phyloP scores from a whole-genome alignment of 306 rosid species.

The Pyrus betulifolia region DNA sequence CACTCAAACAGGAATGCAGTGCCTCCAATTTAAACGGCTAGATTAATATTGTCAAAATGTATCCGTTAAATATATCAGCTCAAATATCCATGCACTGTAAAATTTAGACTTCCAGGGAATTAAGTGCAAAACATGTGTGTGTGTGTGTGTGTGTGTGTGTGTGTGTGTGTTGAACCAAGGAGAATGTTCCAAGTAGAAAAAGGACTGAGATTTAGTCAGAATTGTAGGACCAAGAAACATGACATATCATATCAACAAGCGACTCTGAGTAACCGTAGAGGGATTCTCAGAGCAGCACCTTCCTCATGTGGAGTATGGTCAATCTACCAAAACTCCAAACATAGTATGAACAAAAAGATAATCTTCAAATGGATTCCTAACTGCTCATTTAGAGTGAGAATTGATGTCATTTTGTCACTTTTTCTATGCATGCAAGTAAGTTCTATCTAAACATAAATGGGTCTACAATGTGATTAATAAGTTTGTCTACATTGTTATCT shows the following conservation, averaged over 20 bases:
- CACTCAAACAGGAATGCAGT: too few relatives aligned
- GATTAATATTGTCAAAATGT: too few relatives aligned
- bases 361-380: neutral
- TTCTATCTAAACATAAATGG: too few relatives aligned
- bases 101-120: too few relatives aligned
- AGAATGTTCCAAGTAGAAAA: neutral
- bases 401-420: too few relatives aligned
- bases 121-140: too few relatives aligned
- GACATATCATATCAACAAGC: neutral
- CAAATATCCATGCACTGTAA: too few relatives aligned
- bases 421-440: neutral
- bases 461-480: neutral
- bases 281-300: neutral
- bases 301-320: neutral
- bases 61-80: too few relatives aligned
- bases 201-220: neutral
- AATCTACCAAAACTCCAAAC: neutral
- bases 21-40: too few relatives aligned
- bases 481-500: neutral
- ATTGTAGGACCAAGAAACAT: neutral
- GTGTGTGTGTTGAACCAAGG: neutral
- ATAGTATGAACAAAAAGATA: neutral
- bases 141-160: too few relatives aligned
- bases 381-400: neutral
- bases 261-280: neutral